A percentile compares a stretch with the other conserved stretches of the same genome.
phyloP scores from a whole-genome alignment of 306 rosid species.

The Rosa persica region DNA sequence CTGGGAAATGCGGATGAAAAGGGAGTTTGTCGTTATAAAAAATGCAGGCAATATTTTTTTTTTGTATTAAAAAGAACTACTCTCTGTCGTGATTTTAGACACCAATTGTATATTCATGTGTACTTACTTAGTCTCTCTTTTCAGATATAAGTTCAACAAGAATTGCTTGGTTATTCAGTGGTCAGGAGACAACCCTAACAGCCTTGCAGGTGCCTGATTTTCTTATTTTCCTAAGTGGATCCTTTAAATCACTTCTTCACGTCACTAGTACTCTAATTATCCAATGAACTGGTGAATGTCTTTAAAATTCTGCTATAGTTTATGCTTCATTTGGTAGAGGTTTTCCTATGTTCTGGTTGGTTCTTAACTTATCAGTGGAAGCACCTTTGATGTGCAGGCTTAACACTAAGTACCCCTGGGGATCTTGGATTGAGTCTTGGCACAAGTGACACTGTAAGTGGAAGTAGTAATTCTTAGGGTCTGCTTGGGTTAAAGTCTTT shows the following conservation, averaged over 20 bases:
- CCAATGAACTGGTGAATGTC: not conserved
- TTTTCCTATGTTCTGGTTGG: not conserved
- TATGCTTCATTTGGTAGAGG: not conserved
- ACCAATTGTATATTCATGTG: not conserved
- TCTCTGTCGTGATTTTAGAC: not conserved
- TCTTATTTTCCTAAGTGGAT: slow-evolving; percentile 8
- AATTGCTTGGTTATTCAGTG: slow-evolving; percentile 80
- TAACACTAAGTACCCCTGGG: slow-evolving; percentile 88
- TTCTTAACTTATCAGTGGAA: not conserved
- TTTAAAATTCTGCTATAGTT: not conserved
- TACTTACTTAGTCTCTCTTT: slow-evolving; percentile 6
- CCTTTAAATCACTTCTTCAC: not conserved
- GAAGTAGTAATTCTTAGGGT: slow-evolving; percentile 16
- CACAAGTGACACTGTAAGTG: slow-evolving; percentile 94
- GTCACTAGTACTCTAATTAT: not conserved
- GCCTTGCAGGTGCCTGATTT: slow-evolving; percentile 75
- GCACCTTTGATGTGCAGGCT: slow-evolving; percentile 58
- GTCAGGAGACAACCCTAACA: slow-evolving; percentile 99
- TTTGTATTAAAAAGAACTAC: not conserved
- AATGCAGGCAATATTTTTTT: not conserved
- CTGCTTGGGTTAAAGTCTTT: not conserved
- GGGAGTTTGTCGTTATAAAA: not conserved
- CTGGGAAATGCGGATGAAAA: not conserved
- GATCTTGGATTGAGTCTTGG: slow-evolving; percentile 97
- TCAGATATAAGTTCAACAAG: slow-evolving; percentile 69